Base-by-base conservation (phyloP, 192 early-diverging fungal genomes). In the Ramicandelaber brevisporus region DNA sequence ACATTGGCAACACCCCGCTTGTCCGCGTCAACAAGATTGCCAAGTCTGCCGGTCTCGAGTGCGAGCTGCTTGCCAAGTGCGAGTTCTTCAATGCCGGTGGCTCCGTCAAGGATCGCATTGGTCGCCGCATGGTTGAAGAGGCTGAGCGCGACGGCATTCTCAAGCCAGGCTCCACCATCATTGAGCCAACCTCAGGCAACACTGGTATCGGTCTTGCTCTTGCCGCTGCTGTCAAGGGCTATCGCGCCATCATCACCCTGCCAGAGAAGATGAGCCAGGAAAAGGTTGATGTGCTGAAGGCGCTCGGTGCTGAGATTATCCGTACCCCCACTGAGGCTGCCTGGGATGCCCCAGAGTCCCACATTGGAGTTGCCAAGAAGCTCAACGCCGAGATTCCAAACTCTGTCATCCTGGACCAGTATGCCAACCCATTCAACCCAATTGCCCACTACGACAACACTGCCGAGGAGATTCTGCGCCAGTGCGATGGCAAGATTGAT, bases 261-360 rank as follows among this genome's bases (percentile, higher is more conserved):
- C 93, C 93, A 14, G 93, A 99, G 53, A 99, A 99, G 51, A 99
- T 99, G 93, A 81, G 75, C 29, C 78, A 93, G 56, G 93, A 99
- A 53, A 99, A 99, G 67, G 90, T 95, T 11, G 93, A 93, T 48
- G 78, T 99, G 3, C 62, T 99, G 38, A 95, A 93, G 41, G 88
- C 84, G 5, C 58, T 99, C 13, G 90, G 88, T 17, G 88, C 93
- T 15, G 88, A 99, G 47, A 96, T 90, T 44, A 70, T 92, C 37
- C 78, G 93, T 37, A 99, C 93, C 16, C 93, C 93, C 19, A 99
- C 93, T 6, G 93, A 99, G 47, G 93, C 93, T 15, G 90, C 88
- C 9, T 93, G 84, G 82, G 93, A 96, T 53, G 66, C 88, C 30
- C 89, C 89, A 31, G 88, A 99, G 43, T 90, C 86, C 19, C 89